phyloP scores from a whole-genome alignment of 1,284 basidiomycete genomes.

The Limonomyces culmigenus region DNA sequence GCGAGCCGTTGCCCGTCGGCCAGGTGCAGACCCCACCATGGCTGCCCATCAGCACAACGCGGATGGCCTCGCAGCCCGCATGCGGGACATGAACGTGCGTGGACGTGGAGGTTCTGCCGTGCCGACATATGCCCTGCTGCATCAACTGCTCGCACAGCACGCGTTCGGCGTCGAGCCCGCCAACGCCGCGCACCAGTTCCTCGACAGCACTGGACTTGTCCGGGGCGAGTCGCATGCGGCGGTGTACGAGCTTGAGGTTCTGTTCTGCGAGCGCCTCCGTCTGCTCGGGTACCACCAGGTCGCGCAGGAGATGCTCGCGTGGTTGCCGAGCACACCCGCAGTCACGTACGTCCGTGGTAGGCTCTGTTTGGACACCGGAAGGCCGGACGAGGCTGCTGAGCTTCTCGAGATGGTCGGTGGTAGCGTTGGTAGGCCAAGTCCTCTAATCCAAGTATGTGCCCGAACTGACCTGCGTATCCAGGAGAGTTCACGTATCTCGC shows the following conservation, averaged over 20 bases:
- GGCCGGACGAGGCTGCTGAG: constrained; percentile 56
- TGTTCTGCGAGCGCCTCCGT: constrained; percentile 55
- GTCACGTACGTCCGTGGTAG: constrained; percentile 60
- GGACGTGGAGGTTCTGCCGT: constrained; percentile 23
- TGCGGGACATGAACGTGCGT: constrained; percentile 54
- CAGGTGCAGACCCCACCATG: constrained; percentile 26
- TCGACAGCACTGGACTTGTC: constrained; percentile 47
- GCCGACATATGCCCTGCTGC: constrained; percentile 53
- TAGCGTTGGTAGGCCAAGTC: constrained; percentile 45
- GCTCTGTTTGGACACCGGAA: constrained; percentile 52
- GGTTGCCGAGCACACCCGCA: constrained; percentile 63
- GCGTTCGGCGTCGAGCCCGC: constrained; percentile 28
- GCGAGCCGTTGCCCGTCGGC: constrained; percentile 38
- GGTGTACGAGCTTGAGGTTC: constrained; percentile 48
- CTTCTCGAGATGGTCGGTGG: constrained; percentile 64
- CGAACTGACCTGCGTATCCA: constrained; percentile 13
- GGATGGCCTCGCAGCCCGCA: constrained; percentile 47
- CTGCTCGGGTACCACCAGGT: constrained; percentile 46
- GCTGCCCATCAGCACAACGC: constrained; percentile 19
- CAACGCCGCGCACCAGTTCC: constrained; percentile 45
- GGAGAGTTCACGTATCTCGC: constrained; percentile 35
- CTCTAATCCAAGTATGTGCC: too few species aligned
- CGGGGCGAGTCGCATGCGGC: constrained; percentile 45
- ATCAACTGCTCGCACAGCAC: constrained; percentile 43
- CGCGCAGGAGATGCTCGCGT: constrained; percentile 47